These are phyloP conservation scores for Pilaira anomala DNA, from an alignment of 192 early-diverging fungal genomes.

Conservation along the genomic window DNA sequence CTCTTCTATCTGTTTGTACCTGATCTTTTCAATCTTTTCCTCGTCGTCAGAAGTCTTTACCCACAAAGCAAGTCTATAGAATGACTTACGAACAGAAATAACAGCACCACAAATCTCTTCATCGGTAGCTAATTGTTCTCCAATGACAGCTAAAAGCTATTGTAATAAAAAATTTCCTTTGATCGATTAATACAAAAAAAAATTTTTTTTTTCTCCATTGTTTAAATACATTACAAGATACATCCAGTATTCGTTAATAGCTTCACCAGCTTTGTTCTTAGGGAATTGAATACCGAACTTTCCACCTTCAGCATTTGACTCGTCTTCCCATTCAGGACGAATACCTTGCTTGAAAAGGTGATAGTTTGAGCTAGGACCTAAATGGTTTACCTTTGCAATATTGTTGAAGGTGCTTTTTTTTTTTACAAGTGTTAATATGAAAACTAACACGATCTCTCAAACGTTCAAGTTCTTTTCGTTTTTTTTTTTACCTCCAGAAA, in stretches of 20 bases:
- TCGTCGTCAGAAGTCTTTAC: conserved; percentile 58
- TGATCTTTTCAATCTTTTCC: conserved; percentile 45
- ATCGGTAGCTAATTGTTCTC: conserved; percentile 76
- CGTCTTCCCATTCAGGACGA: conserved; percentile 94
- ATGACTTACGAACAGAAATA: conserved; percentile 77
- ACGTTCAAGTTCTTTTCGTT: background rate
- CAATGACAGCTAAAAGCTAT: conserved; percentile 86
- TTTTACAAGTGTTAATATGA: too few relatives aligned
- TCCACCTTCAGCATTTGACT: conserved; percentile 84
- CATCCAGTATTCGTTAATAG: conserved; percentile 84
- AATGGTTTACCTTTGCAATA: conserved; percentile 68
- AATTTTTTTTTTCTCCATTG: conserved; percentile 3
- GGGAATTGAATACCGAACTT: conserved; percentile 83
- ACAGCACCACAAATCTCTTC: conserved; percentile 88
- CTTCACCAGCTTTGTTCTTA: conserved; percentile 64
- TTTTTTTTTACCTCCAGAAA: conserved; percentile 82
- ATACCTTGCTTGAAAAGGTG: conserved; percentile 92
- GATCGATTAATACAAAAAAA: background rate
- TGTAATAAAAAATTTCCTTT: background rate
- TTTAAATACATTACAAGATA: conserved; percentile 65
- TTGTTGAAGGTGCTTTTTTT: conserved; percentile 76
- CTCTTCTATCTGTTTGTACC: conserved; percentile 34
- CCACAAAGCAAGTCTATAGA: conserved; percentile 88
- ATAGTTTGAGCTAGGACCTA: conserved; percentile 83
- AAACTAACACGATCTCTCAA: too few relatives aligned